Base-by-base conservation (phyloP, 305 asterid genomes). In the Andrographis paniculata region DNA sequence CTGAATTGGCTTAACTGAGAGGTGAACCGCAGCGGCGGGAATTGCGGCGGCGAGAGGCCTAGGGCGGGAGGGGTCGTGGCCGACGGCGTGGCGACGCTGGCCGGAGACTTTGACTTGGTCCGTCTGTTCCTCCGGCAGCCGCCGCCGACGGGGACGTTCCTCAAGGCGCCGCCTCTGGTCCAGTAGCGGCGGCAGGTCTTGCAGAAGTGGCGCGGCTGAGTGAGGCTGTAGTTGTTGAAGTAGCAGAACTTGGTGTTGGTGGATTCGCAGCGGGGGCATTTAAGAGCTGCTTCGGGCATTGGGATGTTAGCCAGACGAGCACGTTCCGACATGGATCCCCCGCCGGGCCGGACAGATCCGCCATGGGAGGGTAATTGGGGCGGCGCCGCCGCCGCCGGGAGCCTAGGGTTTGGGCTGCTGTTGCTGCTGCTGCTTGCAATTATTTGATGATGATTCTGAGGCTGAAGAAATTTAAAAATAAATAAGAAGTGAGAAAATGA, bases 191-290 rank as follows among this genome's bases (percentile, higher is more conserved):
- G 58, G 62, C 85, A 77, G 0, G 85, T 71, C 65, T 77, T 77
- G 72, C 85, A 77, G n/a, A n/a, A n/a, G n/a, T n/a, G n/a, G n/a
- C n/a, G n/a, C n/a, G n/a, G n/a, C n/a, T n/a, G n/a, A n/a, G n/a
- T n/a, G n/a, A n/a, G n/a, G n/a, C n/a, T n/a, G n/a, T n/a, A n/a
- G n/a, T n/a, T n/a, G n/a, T n/a, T n/a, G n/a, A n/a, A n/a, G n/a
- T n/a, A n/a, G n/a, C n/a, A n/a, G n/a, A n/a, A n/a, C n/a, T n/a
- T n/a, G n/a, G n/a, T n/a, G n/a, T n/a, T n/a, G n/a, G n/a, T n/a
- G n/a, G n/a, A n/a, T n/a, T n/a, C n/a, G n/a, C 89, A 79, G 1
- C 89, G 72, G 17, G 89, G 89, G 67, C 89, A 79, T 46, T 79
- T 76, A 1, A 65, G 82, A 20, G 69, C 70, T 0, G 81, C 48